Percentiles rank a stretch among this genome's conserved stretches.
phyloP scores from a whole-genome alignment of 1,284 basidiomycete genomes.

The Papiliotrema flavescens region DNA sequence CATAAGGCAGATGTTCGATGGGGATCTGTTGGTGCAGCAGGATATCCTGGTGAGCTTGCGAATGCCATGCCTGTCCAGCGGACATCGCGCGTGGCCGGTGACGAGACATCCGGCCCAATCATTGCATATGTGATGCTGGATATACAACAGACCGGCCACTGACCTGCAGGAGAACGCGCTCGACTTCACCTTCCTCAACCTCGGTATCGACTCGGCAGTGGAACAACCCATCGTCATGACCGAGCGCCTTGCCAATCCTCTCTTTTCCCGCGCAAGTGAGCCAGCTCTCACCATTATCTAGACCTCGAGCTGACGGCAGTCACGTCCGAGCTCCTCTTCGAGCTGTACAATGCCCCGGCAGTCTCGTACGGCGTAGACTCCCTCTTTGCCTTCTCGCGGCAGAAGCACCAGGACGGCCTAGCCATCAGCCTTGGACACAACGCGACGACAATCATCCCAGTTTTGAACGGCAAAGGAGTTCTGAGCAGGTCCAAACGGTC shows the following conservation, averaged over 20 bases:
- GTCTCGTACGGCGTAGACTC: constrained; percentile 88
- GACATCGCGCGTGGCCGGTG: too few species aligned
- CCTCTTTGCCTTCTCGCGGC: constrained; percentile 77
- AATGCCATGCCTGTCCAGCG: too few species aligned
- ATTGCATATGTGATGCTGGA: too few species aligned
- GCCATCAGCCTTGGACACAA: constrained; percentile 56
- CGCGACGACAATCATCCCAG: constrained; percentile 78
- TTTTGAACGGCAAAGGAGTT: constrained; percentile 72
- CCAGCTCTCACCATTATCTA: constrained; percentile 14
- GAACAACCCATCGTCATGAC: constrained; percentile 93
- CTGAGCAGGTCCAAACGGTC: constrained; percentile 81
- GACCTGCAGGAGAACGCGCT: constrained; percentile 87
- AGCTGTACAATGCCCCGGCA: constrained; percentile 83
- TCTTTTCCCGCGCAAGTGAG: constrained; percentile 81
- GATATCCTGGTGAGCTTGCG: constrained; percentile 73
- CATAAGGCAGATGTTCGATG: constrained; percentile 79
- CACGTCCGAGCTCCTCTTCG: constrained; percentile 95
- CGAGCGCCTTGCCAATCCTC: constrained; percentile 82
- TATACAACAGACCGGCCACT: too few species aligned
- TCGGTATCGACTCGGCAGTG: constrained; percentile 76
- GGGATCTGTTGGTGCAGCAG: constrained; percentile 81
- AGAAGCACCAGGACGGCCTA: constrained; percentile 60
- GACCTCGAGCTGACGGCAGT: constrained; percentile 52
- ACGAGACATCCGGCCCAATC: too few species aligned
- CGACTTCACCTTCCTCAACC: constrained; percentile 83